Percentiles rank a stretch among this genome's conserved stretches.
Conservation (phyloP, 2,329 filamentous ascomycete genomes). For the Aspergillus vadensis region DNA sequence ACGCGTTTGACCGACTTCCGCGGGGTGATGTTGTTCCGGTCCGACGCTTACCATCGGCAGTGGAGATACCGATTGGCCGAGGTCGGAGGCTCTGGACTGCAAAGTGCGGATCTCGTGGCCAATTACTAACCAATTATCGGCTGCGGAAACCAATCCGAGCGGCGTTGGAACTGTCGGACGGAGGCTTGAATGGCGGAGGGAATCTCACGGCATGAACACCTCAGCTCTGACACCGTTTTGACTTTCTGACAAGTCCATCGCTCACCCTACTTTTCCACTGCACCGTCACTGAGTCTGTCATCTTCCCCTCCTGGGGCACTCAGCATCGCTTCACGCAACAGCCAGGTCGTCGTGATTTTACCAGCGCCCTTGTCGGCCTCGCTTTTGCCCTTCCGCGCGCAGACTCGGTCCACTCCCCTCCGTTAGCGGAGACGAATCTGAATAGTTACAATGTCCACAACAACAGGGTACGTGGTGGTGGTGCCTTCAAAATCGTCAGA, state of each 20-base stretch:
- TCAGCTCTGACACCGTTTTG: background rate
- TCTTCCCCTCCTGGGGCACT: background rate
- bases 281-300: background rate
- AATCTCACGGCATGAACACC: slow-evolving; percentile 4
- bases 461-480: slow-evolving; percentile 45
- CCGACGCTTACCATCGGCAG: slow-evolving; percentile 21
- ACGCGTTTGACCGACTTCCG: slow-evolving; percentile 18
- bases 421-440: slow-evolving; percentile 19
- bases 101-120: slow-evolving; percentile 1
- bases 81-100: slow-evolving; percentile 18
- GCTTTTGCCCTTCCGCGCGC: background rate
- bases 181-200: no score
- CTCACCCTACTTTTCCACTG: background rate
- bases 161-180: background rate
- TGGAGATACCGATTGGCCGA: slow-evolving; percentile 14
- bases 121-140: slow-evolving; percentile 7
- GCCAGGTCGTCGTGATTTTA: background rate
- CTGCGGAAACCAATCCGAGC: background rate
- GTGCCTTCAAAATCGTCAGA: background rate
- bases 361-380: background rate
- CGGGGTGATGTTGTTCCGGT: slow-evolving; percentile 21
- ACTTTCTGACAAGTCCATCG: background rate
- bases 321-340: background rate
- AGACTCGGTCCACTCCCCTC: slow-evolving; percentile 13
- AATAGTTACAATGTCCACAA: slow-evolving; percentile 54